Evolutionary conservation across 306 rosid genomes (phyloP), one percentile per base, ranked within the genome.

Genomic region (Cotoneaster glaucophyllus): DNA sequence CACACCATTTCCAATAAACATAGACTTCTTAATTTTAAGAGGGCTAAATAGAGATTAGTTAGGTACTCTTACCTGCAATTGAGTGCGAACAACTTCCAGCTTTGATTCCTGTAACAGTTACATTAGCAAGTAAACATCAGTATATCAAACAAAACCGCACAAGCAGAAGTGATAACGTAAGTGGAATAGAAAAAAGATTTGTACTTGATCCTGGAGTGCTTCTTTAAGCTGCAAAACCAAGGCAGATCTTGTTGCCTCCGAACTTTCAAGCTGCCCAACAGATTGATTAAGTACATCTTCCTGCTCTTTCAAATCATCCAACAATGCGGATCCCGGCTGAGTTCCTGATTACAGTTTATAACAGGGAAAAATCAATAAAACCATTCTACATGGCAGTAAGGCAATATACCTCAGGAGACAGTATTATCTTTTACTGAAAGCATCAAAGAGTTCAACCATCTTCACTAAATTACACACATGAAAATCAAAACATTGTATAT

Each of bases 171-270:
- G 34, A 65, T 71, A 54, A 63, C 15, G 69, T 63, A 68, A 61
- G 79, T 41, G 67, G 21, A 61, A 21, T 9, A 37, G 28, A 17
- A 70, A 82, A 64, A 31, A 75, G 64, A 44, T 70, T 69, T 78
- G 59, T 84, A 93, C 97, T 59, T 93, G 96, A 67, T 90, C 98
- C 71, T 83, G 95, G 82, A 93, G 91, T 45, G 97, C 98, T 78
- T 86, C 95, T 82, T 84, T 86, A 61, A 93, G 95, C 77, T 82
- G 85, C 44, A 78, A 89, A 85, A 88, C 84, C 88, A 93, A 83
- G 50, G 91, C 78, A 82, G 76, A 79, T 82, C 98, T 87, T 44
- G 87, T 83, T 85, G 90, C 86, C 82, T 85, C 89, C 1, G 75
- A 82, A 45, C 81, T 84, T 82, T 87, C 95, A 64, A 93, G 93